These are phyloP conservation scores for Komagataella ulmi DNA, from an alignment of 805 yeast genomes.

Conservation along the genomic window DNA sequence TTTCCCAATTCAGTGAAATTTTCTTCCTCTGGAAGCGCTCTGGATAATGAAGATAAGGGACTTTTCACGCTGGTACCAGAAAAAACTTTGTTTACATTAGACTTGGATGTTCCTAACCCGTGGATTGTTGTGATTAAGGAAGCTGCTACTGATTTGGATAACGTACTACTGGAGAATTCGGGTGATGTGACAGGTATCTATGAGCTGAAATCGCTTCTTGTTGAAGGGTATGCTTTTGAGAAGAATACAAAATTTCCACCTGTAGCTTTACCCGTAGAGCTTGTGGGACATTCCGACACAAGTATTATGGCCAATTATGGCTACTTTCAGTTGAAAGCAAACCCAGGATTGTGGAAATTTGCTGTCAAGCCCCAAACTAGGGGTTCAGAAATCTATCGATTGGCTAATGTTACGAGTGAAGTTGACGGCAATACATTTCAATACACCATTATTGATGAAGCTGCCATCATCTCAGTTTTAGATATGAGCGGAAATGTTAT, in stretches of 20 bases:
- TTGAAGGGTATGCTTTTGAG: constrained; percentile 62
- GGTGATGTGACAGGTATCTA: constrained; percentile 30
- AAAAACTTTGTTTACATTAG: constrained; percentile 36
- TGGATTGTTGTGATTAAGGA: constrained; percentile 54
- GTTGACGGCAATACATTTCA: not conserved
- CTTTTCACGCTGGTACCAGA: constrained; percentile 36
- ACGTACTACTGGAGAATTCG: constrained; percentile 30
- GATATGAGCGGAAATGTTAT: constrained; percentile 32
- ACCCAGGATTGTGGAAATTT: constrained; percentile 62
- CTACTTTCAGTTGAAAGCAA: constrained; percentile 64
- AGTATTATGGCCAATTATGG: constrained; percentile 72
- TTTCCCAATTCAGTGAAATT: constrained; percentile 23
- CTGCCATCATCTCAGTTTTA: constrained; percentile 17
- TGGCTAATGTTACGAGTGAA: constrained; percentile 20
- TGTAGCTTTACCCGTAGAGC: constrained; percentile 35
- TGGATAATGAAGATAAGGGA: constrained; percentile 13
- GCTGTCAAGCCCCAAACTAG: constrained; percentile 24
- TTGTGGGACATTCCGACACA: constrained; percentile 36
- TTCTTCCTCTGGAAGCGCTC: constrained; percentile 13
- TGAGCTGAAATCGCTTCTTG: constrained; percentile 36
- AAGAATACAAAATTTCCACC: constrained; percentile 19
- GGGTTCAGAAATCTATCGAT: constrained; percentile 25
- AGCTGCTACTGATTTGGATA: constrained; percentile 48
- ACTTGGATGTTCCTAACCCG: constrained; percentile 44
- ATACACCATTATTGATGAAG: constrained; percentile 4